These are phyloP conservation scores for Acacia melanoxylon DNA, from an alignment of 306 rosid species.

Conservation along the genomic window DNA sequence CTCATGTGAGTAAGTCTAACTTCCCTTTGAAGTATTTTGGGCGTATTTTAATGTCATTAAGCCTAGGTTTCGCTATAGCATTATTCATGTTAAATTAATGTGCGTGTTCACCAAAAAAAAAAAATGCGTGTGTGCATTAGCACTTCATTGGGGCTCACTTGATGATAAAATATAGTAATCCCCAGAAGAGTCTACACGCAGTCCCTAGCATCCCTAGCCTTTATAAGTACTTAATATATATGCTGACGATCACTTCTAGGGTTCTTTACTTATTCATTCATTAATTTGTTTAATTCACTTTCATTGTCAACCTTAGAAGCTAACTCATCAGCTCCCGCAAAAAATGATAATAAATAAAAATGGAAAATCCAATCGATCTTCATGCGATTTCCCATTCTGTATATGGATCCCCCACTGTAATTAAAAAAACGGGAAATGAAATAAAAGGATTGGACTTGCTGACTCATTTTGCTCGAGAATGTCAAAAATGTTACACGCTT, in stretches of 20 bases:
- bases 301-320: neutral
- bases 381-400: neutral
- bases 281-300: neutral
- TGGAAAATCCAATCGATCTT: neutral
- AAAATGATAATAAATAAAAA: neutral
- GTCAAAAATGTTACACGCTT: neutral
- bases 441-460: neutral
- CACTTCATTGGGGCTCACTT: conserved; percentile 5
- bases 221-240: conserved; percentile 35
- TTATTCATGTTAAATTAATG: neutral
- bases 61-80: conserved; percentile 5
- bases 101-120: neutral
- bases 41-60: conserved; percentile 25
- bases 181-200: neutral
- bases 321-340: neutral
- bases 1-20: neutral
- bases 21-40: conserved; percentile 11
- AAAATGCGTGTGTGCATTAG: neutral
- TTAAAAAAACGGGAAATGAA: neutral
- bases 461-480: neutral
- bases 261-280: neutral
- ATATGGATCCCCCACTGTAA: conserved; percentile 9
- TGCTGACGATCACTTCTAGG: conserved; percentile 5
- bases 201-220: conserved; percentile 30
- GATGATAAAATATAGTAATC: conserved; percentile 2